Base-by-base conservation (phyloP, 225 moss, liverwort and hornwort genomes). In the Polytrichum commune region DNA sequence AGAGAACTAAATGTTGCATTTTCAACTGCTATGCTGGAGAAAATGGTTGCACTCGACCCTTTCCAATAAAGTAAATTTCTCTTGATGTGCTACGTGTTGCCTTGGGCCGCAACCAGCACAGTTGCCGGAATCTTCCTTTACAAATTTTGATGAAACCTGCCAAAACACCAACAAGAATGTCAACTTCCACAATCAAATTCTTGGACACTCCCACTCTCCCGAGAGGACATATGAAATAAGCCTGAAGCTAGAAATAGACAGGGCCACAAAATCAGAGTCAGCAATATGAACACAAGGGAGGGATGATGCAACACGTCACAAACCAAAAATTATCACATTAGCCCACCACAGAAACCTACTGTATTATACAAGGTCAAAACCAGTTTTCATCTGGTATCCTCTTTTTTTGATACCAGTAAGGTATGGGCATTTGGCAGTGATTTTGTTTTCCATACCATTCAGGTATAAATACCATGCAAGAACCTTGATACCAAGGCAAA, bases 41-140 rank as follows among this genome's bases (percentile, higher is more conserved):
- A 24, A 24, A 24, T 24, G 22, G 68, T 54, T 68, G 54, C 23
- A 81, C 67, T 69, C 78, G 89, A 60, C 89, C 77, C 75, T 88
- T 93, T 28, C 85, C 90, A 74, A 96, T 93, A 29, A 96, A 80
- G 64, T 93, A 96, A 68, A 96, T 96, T 68, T 96, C 96, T 74
- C 89, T 87, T 0, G 96, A 93, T 16, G 91, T 77, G 70, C 84
- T 75, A 0, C 93, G 90, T 2, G 96, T 96, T 64, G 96, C 96
- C 76, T 91, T 92, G 0, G 96, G 96, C 26, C 96, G 90, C 67
- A 90, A 83, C 96, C 96, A 96, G 63, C 69, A 77, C 28, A 90
- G 80, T 61, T 90, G 84, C 58, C 70, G 84, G 87, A 96, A 96
- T 24, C 81, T 79, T 5, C 85, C 79, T 72, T 89, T 93, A 83